Base-by-base conservation (phyloP, 768 basidiomycete species). In the Krasilnikovozyma curviuscula region DNA sequence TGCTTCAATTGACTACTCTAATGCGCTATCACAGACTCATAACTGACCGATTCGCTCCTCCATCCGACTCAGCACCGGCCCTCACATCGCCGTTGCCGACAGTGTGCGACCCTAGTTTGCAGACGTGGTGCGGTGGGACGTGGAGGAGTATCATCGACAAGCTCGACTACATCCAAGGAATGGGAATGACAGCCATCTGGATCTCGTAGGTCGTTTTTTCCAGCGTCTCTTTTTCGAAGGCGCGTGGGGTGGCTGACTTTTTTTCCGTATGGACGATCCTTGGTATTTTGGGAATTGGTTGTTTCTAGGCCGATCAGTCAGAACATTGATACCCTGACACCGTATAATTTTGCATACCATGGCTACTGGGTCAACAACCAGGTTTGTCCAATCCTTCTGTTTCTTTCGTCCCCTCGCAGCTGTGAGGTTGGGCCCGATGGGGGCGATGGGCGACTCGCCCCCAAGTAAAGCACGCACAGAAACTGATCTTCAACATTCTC, bases 71-170 rank as follows among this genome's bases (percentile, higher is more conserved):
- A 1, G 42, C 54, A 14, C 42, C 54, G 66, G 71, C 58, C 62
- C 65, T 29, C 71, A 65, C 61, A 30, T 65, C 49, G 58, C 68
- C 42, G 18, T 38, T 62, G 19, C 59, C 62, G 1, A 35, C 40
- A 10, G 49, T 46, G 3, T 83, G 81, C 59, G 68, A 79, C 56
- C 70, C 74, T 5, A 67, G 62, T 24, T 59, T 69, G 19, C 78
- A 75, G 58, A 78, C 77, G 1, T 83, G 75, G 70, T 86, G 83
- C 52, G 83, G 83, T n/a, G 82, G 83, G 5, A 82, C 77, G n/a
- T 85, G 81, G 80, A 41, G 50, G 39, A 74, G 74, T 8, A 73
- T 85, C 54, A 73, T 69, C 49, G 68, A 74, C 54, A 79, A 83
- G 60, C 69, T 86, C n/a, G 82, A 85, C 61, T 89, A 86, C 58